Base-by-base conservation (phyloP, 2,329 filamentous ascomycete genomes). In the Pseudogymnoascus sp. region DNA sequence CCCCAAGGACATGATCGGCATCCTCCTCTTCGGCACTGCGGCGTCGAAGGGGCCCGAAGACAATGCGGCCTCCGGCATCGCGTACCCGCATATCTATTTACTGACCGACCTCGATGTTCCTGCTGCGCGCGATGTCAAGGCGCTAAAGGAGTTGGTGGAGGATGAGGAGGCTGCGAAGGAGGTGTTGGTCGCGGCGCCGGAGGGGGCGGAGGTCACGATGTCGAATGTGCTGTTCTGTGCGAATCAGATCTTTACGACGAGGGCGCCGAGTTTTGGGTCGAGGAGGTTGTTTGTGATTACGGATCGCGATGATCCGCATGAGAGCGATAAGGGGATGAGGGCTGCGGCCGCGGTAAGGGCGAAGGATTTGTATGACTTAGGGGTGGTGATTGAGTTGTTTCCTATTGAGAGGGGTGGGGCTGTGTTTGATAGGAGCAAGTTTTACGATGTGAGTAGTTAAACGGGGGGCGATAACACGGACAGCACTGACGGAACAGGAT, bases 1-100 rank as follows among this genome's bases (percentile, higher is more conserved):
- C 67, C 95, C 95, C 1, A 93, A 89, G 72, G 95, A 99, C 67
- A 96, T 97, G 90, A 97, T 99, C 84, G 93, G 93, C 1, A 89
- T 99, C 25, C 76, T 99, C 39, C 81, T 99, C 0, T 99, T 96
- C 73, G 93, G 93, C 7, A 99, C 95, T 0, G 82, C 96, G 72
- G 85, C 90, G 76, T 90, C 92, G 41, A 92, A 88, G 70, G 93
- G 92, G 68, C 85, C 88, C 54, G 85, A 87, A 14, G 86, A 88
- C 51, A 83, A 85, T 65, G 85, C 82, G 64, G 80, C 79, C 57
- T 78, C 77, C 31, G 83, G 82, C 11, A 76, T 88, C 6, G 84
- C 84, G 21, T 97, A 96, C 71, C 92, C 93, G 1, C 89, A 97
- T 74, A 98, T 93, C 78, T 98, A 98, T 72, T 82, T 98, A 2